These are phyloP conservation scores for Nicotiana otophora DNA, from an alignment of 257 asterid species.

Conservation along the genomic window DNA sequence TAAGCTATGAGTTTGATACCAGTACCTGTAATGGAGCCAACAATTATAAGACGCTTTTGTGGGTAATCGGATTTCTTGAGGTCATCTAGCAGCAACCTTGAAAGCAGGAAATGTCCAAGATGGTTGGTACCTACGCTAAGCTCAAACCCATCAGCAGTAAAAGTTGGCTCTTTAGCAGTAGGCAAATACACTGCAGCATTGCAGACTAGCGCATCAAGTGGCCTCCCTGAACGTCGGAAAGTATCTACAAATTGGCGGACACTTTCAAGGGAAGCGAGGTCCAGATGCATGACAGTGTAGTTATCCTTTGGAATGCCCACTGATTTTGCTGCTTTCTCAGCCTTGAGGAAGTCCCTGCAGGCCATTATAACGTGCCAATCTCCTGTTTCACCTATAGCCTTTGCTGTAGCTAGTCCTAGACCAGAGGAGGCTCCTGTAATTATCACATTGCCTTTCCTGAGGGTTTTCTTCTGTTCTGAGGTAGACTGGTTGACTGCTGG, in stretches of 20 bases:
- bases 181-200: conserved; percentile 90
- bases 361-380: conserved; percentile 94
- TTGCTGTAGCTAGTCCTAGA: conserved; percentile 83
- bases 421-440: conserved; percentile 91
- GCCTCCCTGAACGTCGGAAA: conserved; percentile 56
- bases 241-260: conserved; percentile 77
- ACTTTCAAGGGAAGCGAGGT: conserved; percentile 79
- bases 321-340: conserved; percentile 76
- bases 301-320: conserved; percentile 68
- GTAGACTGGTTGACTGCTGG: conserved; percentile 42
- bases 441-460: conserved; percentile 66
- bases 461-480: conserved; percentile 59
- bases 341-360: conserved; percentile 83
- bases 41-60: conserved; percentile 74
- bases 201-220: conserved; percentile 80
- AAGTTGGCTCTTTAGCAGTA: conserved; percentile 77
- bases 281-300: conserved; percentile 80
- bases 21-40: conserved; percentile 91
- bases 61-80: conserved; percentile 75
- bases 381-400: conserved; percentile 74
- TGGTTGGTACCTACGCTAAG: conserved; percentile 95
- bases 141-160: conserved; percentile 82
- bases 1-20: background rate
- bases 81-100: conserved; percentile 79
- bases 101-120: conserved; percentile 82